These are phyloP conservation scores for Sporothrix dimorphospora DNA, from an alignment of 2,329 filamentous ascomycete genomes.

Conservation along the genomic window DNA sequence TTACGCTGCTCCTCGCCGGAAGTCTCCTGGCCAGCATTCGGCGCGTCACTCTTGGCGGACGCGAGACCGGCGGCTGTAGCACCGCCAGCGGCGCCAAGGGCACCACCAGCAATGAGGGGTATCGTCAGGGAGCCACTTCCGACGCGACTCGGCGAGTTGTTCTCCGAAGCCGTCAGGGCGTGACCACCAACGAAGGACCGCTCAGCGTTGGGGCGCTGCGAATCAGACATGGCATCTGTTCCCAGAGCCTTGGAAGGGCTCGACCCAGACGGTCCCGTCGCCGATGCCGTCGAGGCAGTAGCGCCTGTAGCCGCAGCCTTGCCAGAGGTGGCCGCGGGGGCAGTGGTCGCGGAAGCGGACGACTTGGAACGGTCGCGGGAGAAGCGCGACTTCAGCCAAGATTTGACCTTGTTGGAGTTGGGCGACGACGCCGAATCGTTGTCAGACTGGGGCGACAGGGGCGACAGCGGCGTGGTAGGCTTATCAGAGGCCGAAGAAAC, in stretches of 20 bases:
- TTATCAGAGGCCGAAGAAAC: neutral
- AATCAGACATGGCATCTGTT: neutral
- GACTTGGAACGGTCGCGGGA: conserved; percentile 40
- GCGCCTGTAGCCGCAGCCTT: neutral
- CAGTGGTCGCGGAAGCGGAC: conserved; percentile 28
- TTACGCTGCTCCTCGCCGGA: neutral
- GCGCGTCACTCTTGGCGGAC: neutral
- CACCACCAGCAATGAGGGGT: conserved; percentile 34
- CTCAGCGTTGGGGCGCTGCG: neutral
- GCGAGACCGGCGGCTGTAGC: conserved; percentile 9
- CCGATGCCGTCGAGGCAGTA: neutral
- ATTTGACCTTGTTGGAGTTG: conserved; percentile 42
- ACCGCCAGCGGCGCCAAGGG: conserved; percentile 34
- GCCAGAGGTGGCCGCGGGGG: neutral
- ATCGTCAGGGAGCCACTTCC: conserved; percentile 22
- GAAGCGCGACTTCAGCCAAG: conserved; percentile 51
- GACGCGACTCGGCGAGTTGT: conserved; percentile 24
- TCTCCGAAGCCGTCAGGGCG: conserved; percentile 39
- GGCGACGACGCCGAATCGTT: conserved; percentile 33
- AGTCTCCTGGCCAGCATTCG: neutral
- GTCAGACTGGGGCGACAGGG: conserved; percentile 30
- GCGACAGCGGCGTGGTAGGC: conserved; percentile 16
- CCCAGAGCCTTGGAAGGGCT: neutral
- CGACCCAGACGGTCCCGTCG: neutral
- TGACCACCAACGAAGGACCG: conserved; percentile 49